Percentiles rank a stretch among this genome's conserved stretches.
Evolutionary conservation across 495 filamentous ascomycete genomes (phyloP).

Genomic region (Arthonia radiata): DNA sequence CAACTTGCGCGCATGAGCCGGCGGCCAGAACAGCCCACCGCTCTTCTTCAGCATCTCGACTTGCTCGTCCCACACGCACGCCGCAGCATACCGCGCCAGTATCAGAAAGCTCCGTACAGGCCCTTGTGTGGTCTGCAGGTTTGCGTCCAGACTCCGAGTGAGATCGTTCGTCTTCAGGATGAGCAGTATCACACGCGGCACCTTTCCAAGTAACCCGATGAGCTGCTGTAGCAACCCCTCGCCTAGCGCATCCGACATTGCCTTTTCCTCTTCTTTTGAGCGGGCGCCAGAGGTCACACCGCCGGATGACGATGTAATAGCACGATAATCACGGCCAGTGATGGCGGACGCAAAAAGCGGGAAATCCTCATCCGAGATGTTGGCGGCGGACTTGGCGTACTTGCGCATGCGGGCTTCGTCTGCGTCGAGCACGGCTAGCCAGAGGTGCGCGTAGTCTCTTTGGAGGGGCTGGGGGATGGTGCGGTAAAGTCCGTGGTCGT

Average conservation of each 20-base stretch:
- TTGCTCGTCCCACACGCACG: slow-evolving; percentile 71
- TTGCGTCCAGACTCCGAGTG: slow-evolving; percentile 83
- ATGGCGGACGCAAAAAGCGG: slow-evolving; percentile 90
- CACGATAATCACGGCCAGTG: slow-evolving; percentile 73
- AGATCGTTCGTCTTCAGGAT: slow-evolving; percentile 98
- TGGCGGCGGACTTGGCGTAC: slow-evolving; percentile 72
- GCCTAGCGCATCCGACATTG: slow-evolving; percentile 55
- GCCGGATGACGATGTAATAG: slow-evolving; percentile 33
- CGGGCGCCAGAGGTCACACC: slow-evolving; percentile 33
- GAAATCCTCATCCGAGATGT: slow-evolving; percentile 76
- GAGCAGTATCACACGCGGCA: slow-evolving; percentile 75
- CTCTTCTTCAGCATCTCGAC: slow-evolving; percentile 37
- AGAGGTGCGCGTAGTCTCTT: slow-evolving; percentile 84
- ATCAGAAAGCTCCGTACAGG: slow-evolving; percentile 81
- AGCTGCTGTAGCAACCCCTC: slow-evolving; percentile 74
- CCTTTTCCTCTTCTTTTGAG: slow-evolving; percentile 49
- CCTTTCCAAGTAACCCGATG: slow-evolving; percentile 66
- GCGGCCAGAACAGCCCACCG: slow-evolving; percentile 31
- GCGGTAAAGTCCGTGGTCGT: slow-evolving; percentile 91
- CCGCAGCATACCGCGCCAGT: slow-evolving; percentile 72
- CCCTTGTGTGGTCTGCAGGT: slow-evolving; percentile 68
- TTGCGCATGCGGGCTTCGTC: slow-evolving; percentile 65
- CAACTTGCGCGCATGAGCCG: slow-evolving; percentile 28
- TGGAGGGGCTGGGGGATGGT: slow-evolving; percentile 60
- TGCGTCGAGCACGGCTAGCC: slow-evolving; percentile 82